phyloP scores from a whole-genome alignment of 352 stramenopile species.

The Phytophthora capsici region DNA sequence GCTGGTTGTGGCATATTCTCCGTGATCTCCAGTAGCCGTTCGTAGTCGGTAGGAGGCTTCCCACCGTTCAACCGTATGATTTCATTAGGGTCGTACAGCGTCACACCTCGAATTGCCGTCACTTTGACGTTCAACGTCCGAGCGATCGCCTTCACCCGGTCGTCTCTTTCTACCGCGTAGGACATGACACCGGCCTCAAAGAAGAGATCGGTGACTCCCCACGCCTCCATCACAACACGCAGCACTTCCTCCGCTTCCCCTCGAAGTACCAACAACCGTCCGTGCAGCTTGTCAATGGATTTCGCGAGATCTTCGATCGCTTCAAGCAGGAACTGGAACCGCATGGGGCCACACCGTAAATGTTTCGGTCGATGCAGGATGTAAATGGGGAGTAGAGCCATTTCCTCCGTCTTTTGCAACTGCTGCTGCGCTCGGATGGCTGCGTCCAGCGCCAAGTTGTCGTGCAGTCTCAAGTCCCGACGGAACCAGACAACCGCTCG shows the following conservation, averaged over 20 bases:
- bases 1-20: constrained; percentile 59
- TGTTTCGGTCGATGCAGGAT: constrained; percentile 83
- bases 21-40: constrained; percentile 62
- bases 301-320: constrained; percentile 79
- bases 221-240: constrained; percentile 52
- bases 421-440: constrained; percentile 48
- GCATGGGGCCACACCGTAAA: constrained; percentile 66
- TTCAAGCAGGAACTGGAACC: constrained; percentile 94
- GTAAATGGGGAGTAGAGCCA: constrained; percentile 80
- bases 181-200: constrained; percentile 67
- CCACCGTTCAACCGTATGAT: constrained; percentile 60
- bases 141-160: constrained; percentile 48
- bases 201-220: constrained; percentile 74
- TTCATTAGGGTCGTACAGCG: constrained; percentile 64
- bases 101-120: constrained; percentile 45
- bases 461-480: constrained; percentile 94
- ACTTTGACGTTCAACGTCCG: constrained; percentile 43
- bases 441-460: constrained; percentile 93
- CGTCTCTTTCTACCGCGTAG: constrained; percentile 55
- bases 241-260: constrained; percentile 69
- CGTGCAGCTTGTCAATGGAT: constrained; percentile 39
- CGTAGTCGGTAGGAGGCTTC: constrained; percentile 51
- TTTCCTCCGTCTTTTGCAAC: constrained; percentile 20
- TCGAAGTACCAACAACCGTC: constrained; percentile 59
- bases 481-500: constrained; percentile 92